Evolutionary conservation across 192 early-diverging fungal genomes (phyloP), one percentile per base, ranked within the genome.

Genomic region (Martensiomyces pterosporus): DNA sequence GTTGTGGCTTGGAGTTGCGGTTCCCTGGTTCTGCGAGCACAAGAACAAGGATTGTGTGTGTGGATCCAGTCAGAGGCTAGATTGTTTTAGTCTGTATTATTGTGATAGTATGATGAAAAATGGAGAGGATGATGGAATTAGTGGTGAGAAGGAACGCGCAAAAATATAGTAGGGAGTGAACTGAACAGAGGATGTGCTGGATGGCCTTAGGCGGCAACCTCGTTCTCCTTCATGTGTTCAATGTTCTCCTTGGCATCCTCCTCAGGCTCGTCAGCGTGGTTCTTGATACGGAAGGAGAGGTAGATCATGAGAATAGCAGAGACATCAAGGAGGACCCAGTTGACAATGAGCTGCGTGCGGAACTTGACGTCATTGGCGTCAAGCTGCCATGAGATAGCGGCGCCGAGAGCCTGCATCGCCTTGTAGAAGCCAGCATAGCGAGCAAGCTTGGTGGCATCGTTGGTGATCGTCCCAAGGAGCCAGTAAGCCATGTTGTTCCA

Each of bases 351-450:
- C 49, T 50, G 49, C 18, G 38, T 40, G 3, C 35, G 16, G 38
- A 50, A 50, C 7, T 36, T n/a, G 2, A 50, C 49, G 24, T 32
- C 32, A 16, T 27, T 29, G 24, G 49, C 36, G 29, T 47, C 46
- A 24, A 44, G 25, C 26, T 58, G 78, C 76, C 82, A 80, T 2
- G 79, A 69, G 40, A 85, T 64, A 33, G 82, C 89, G 24, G 61
- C 78, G 15, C 76, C 81, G 39, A 78, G 69, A 32, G 80, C 81
- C 75, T 91, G 88, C 40, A 87, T 79, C 33, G 79, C 81, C 79
- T 91, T 91, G 79, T 91, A 91, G 75, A 83, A 88, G 23, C 85
- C 89, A 29, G 81, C 79, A 52, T 80, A 87, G 40, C 82, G 66
- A 8, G 82, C 76, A 27, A 80, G 59, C 41, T 67, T 60, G 13